These are phyloP conservation scores for Iris macrosiphon DNA, from an alignment of 106 monocot genomes.

Conservation along the genomic window DNA sequence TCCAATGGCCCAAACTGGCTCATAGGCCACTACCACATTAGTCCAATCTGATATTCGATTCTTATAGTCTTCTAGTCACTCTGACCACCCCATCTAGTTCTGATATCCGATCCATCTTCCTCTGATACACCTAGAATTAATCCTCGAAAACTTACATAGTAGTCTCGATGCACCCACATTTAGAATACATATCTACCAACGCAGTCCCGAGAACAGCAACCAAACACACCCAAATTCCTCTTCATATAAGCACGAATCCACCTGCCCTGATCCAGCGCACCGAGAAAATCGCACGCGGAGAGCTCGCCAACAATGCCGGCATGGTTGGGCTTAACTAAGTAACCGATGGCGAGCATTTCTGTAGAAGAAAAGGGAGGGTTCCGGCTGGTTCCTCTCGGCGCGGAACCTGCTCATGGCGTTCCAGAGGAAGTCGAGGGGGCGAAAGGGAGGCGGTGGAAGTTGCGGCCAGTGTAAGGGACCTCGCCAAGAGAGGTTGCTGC, in stretches of 20 bases:
- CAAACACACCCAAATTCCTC: constrained; percentile 16
- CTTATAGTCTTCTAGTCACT: too few relatives aligned
- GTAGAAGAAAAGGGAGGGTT: constrained; percentile 14
- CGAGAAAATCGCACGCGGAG: constrained; percentile 34
- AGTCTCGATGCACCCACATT: constrained; percentile 34
- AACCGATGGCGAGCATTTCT: constrained; percentile 10
- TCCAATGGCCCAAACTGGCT: constrained; percentile 99
- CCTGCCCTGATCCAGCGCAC: constrained; percentile 41
- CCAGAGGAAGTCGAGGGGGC: constrained; percentile 18
- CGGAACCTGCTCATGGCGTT: constrained; percentile 20
- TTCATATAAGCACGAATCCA: constrained; percentile 32
- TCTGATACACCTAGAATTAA: too few relatives aligned
- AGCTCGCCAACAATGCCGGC: constrained; percentile 30
- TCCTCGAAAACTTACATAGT: constrained; percentile 36
- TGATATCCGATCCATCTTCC: too few relatives aligned
- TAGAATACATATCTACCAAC: constrained; percentile 47
- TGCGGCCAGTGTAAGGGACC: constrained; percentile 5
- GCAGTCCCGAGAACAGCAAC: constrained; percentile 37
- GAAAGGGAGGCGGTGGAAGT: constrained; percentile 4
- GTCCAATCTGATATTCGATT: constrained; percentile 59
- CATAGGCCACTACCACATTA: constrained; percentile 90
- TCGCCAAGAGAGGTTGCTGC: not conserved
- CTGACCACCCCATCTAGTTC: too few relatives aligned
- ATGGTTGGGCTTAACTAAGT: constrained; percentile 25
- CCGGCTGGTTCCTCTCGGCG: constrained; percentile 11